Percentiles rank a stretch among this genome's conserved stretches.
phyloP scores from a whole-genome alignment of 768 basidiomycete species.

The Kwoniella dejecticola region DNA sequence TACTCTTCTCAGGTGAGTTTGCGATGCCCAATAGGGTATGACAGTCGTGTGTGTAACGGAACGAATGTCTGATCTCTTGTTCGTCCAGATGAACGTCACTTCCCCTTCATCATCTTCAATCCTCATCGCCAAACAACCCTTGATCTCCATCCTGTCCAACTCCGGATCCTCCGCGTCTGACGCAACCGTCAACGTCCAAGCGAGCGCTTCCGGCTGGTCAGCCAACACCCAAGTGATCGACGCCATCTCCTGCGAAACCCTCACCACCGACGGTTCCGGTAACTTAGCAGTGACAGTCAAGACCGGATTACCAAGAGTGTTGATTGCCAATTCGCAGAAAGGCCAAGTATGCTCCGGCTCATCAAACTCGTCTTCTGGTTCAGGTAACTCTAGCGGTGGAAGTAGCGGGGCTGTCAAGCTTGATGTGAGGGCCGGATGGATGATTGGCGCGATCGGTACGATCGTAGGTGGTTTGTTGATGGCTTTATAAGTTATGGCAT shows the following conservation, averaged over 20 bases:
- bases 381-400: background rate
- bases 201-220: slow-evolving; percentile 34
- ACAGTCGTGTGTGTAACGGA: background rate
- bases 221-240: slow-evolving; percentile 40
- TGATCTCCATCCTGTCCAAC: slow-evolving; percentile 50
- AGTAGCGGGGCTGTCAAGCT: slow-evolving; percentile 1
- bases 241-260: slow-evolving; percentile 40
- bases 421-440: background rate
- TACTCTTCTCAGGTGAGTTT: slow-evolving; percentile 48
- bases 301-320: slow-evolving; percentile 42
- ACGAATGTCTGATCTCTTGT: background rate
- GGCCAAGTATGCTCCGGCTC: slow-evolving; percentile 30
- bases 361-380: background rate
- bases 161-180: slow-evolving; percentile 36
- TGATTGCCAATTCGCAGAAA: slow-evolving; percentile 37
- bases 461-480: background rate
- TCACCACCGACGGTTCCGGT: slow-evolving; percentile 43
- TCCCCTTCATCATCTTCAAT: slow-evolving; percentile 37
- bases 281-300: slow-evolving; percentile 40
- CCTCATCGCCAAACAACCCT: slow-evolving; percentile 45
- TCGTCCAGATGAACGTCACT: slow-evolving; percentile 37
- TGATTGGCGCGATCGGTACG: slow-evolving; percentile 1
- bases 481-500: slow-evolving; percentile 7
- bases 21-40: background rate
- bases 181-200: slow-evolving; percentile 31